Conservation (phyloP, 345 rosid species). For the Limnanthes douglasii region DNA sequence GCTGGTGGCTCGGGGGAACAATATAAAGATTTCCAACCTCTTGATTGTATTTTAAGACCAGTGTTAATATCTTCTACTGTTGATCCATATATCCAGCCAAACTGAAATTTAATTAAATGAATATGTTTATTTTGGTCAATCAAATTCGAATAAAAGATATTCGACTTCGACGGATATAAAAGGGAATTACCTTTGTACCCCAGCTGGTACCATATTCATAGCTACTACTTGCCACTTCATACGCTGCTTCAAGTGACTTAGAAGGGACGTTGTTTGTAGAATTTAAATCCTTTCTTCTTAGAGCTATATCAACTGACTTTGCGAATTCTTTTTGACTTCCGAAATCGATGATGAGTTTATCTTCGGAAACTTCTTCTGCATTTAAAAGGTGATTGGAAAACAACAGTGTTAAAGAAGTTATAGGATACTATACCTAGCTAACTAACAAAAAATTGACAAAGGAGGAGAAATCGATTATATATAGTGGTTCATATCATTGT, state of each 20-base stretch:
- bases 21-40: conserved; percentile 34
- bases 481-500: conserved; percentile 11
- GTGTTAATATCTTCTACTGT: conserved; percentile 38
- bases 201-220: conserved; percentile 36
- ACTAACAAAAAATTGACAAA: neutral
- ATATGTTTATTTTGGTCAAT: neutral
- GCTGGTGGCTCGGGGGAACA: conserved; percentile 25
- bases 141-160: neutral
- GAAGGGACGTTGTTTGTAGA: neutral
- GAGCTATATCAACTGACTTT: conserved; percentile 20
- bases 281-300: conserved; percentile 18
- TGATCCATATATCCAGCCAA: conserved; percentile 63
- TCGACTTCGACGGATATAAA: too few relatives aligned
- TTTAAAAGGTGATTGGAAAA: neutral
- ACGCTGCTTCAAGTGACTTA: conserved; percentile 18
- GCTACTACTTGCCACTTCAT: conserved; percentile 23
- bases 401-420: too few relatives aligned
- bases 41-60: conserved; percentile 28
- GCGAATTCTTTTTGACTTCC: conserved; percentile 35
- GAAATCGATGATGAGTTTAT: conserved; percentile 11
- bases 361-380: conserved; percentile 12
- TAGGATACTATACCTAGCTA: neutral
- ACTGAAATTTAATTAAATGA: conserved; percentile 8
- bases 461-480: neutral
- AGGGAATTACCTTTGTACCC: conserved; percentile 34